phyloP scores from a whole-genome alignment of 805 yeast genomes.

The Metschnikowia dekortorum region DNA sequence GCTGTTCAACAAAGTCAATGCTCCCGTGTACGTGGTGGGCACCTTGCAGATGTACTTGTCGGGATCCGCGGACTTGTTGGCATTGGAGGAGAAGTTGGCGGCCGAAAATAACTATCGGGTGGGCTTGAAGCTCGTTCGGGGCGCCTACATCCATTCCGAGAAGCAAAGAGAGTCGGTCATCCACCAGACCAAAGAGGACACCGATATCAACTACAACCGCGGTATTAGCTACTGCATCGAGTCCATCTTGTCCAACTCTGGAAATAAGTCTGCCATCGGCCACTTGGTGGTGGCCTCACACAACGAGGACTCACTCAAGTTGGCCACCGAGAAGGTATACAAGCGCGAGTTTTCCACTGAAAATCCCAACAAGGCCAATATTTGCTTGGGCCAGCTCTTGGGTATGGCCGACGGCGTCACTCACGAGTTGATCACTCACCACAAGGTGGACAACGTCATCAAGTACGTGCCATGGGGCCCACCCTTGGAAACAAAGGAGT shows the following conservation, averaged over 20 bases:
- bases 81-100: conserved; percentile 64
- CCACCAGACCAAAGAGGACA: conserved; percentile 68
- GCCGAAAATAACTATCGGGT: conserved; percentile 56
- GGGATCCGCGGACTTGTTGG: conserved; percentile 59
- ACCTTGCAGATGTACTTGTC: conserved; percentile 90
- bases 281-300: conserved; percentile 91
- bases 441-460: conserved; percentile 69
- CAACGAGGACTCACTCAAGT: conserved; percentile 70
- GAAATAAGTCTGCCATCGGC: conserved; percentile 51
- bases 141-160: conserved; percentile 93
- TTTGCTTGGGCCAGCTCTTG: conserved; percentile 82
- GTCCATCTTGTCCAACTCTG: conserved; percentile 45
- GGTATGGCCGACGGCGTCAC: conserved; percentile 96
- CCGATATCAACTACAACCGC: conserved; percentile 72
- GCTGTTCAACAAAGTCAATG: conserved; percentile 59
- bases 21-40: conserved; percentile 71
- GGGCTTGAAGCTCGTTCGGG: conserved; percentile 89
- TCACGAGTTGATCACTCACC: conserved; percentile 60
- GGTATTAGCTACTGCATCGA: conserved; percentile 63
- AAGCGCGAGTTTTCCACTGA: conserved; percentile 12
- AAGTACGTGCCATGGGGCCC: conserved; percentile 99
- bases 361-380: conserved; percentile 44
- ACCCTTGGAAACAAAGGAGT: conserved; percentile 87
- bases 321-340: conserved; percentile 57
- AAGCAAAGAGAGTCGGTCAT: conserved; percentile 62